Conservation (phyloP, 345 rosid species). For the Aquilaria malaccensis region DNA sequence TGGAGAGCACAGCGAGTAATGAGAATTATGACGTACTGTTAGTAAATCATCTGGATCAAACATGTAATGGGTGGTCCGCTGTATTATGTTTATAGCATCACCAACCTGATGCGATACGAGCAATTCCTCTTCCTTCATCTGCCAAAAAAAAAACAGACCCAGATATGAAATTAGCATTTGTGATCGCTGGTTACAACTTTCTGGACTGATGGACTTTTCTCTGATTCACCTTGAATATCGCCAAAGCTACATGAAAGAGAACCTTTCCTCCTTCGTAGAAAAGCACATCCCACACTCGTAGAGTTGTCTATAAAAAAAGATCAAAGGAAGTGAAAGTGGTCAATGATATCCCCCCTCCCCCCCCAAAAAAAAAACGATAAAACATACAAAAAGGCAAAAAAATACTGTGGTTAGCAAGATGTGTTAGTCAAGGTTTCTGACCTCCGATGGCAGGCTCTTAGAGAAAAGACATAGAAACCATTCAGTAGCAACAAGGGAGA, state of each 20-base stretch:
- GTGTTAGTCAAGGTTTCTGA: conserved; percentile 17
- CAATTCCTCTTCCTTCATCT: conserved; percentile 95
- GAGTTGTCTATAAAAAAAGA: conserved; percentile 57
- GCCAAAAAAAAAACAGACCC: conserved; percentile 18
- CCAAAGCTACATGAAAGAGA: conserved; percentile 96
- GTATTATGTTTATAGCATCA: conserved; percentile 77
- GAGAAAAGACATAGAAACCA: conserved; percentile 99
- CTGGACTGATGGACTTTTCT: no score
- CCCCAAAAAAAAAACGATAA: not conserved
- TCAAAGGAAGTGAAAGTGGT: conserved; percentile 5
- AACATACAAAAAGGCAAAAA: not conserved
- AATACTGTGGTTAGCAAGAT: not conserved
- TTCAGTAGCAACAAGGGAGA: conserved; percentile 96
- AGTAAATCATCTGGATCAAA: conserved; percentile 96
- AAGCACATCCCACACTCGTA: conserved; percentile 98
- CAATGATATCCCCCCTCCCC: not conserved
- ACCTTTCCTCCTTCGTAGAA: conserved; percentile 98
- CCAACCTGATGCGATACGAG: conserved; percentile 92
- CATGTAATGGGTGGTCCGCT: conserved; percentile 84
- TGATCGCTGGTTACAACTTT: not conserved
- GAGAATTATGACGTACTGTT: conserved; percentile 43
- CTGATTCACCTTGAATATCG: conserved; percentile 64
- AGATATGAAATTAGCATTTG: conserved; percentile 2
- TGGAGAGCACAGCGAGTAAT: not conserved
- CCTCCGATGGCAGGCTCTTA: conserved; percentile 99